Conservation (phyloP, 1,139 yeast genomes). For the Saccharomyces hybrid region DNA sequence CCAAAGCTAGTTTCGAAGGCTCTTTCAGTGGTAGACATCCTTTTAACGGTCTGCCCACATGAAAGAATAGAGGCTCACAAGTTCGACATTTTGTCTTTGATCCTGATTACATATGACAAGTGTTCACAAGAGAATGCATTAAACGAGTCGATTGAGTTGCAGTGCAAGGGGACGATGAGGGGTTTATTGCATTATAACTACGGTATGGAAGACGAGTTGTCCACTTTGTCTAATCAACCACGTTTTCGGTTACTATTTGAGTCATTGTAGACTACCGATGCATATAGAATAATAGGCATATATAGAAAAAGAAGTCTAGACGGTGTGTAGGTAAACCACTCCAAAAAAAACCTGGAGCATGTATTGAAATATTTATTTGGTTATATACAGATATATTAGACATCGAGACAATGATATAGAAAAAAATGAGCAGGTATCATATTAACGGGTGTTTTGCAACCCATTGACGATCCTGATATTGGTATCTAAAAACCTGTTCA, state of each 20-base stretch:
- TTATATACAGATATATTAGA: neutral
- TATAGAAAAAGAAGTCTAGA: neutral
- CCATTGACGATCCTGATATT: constrained; percentile 76
- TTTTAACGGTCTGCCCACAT: constrained; percentile 12
- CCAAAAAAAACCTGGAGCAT: neutral
- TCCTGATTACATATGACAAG: constrained; percentile 20
- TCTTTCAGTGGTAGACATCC: constrained; percentile 8
- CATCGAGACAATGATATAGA: neutral
- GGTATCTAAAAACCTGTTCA: constrained; percentile 79
- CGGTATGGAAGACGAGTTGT: neutral
- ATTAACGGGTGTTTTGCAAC: constrained; percentile 26
- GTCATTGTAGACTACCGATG: neutral
- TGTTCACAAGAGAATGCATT: constrained; percentile 21
- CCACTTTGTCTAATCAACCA: neutral
- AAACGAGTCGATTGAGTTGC: neutral
- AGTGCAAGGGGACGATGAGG: neutral
- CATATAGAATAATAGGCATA: neutral
- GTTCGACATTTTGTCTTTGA: constrained; percentile 23
- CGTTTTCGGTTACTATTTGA: neutral
- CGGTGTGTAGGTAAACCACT: neutral
- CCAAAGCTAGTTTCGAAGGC: constrained; percentile 12
- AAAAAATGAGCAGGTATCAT: neutral
- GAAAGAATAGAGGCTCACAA: constrained; percentile 22
- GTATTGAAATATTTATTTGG: neutral
- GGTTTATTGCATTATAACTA: neutral